Base-by-base conservation (phyloP, 495 filamentous ascomycete species). In the Neurospora tetrasperma region DNA sequence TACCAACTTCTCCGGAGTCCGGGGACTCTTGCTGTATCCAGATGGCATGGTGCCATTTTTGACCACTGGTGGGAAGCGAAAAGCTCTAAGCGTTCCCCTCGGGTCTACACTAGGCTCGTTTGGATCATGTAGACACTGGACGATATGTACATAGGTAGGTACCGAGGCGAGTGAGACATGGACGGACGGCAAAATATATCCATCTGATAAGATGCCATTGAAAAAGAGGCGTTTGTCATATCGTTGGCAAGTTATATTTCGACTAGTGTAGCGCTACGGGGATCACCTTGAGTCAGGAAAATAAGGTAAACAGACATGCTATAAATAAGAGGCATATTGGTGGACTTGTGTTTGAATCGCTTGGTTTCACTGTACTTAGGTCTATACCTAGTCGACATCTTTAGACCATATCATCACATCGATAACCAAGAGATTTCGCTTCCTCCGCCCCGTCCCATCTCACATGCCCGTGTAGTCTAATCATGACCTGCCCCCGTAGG, bases 401-500 rank as follows among this genome's bases (percentile, higher is more conserved):
- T 11, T 11, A 41, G 40, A 41, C 9, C 40, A 41, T 41, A 41
- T 41, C 40, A 41, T 10, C 40, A 41, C 40, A 41, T 39, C 35
- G 27, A 27, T 38, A 40, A 40, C 9, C 8, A 40, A 40, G 39
- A 40, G 1, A 10, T 40, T 10, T 1, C 39, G 8, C 39, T 40
- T 40, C 39, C 39, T 40, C 39, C 39, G 8, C 39, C 39, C 9
- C 39, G 8, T 40, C 39, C 39, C 7, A 40, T 10, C 39, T 40
- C 9, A 40, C 42, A 42, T 42, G 5, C 16, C 42, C 42, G 2
- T 6, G 5, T 43, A 18, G 5, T 18, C 42, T 69, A 71, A 18
- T 44, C 71, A 43, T 73, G 73, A 31, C 48, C 43, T 0, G 71
- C 75, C 4, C 77, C 77, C 4, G 79, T 81, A 4, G 80, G 80